Conservation (phyloP, 495 filamentous ascomycete species). For the Jackrogersella minutella region DNA sequence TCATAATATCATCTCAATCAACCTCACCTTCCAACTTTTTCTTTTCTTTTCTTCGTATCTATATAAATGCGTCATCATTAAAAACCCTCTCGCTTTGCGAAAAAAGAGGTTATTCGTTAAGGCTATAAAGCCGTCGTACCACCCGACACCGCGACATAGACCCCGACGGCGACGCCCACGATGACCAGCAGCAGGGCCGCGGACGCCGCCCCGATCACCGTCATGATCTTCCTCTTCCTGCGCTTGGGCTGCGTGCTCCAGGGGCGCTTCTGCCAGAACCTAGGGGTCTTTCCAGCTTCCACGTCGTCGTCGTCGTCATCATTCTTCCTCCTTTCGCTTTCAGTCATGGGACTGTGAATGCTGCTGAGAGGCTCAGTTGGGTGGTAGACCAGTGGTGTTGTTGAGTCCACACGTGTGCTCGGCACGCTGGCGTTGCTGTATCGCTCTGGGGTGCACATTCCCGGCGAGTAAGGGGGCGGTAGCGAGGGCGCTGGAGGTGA, state of each 20-base stretch:
- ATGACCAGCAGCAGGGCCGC: conserved; percentile 25
- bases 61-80: neutral
- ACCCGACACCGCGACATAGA: conserved; percentile 28
- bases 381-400: conserved; percentile 22
- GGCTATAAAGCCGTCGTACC: conserved; percentile 17
- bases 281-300: conserved; percentile 2
- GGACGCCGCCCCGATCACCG: conserved; percentile 3
- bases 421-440: conserved; percentile 11
- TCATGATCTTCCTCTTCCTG: conserved; percentile 19
- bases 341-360: neutral
- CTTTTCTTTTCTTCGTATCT: neutral
- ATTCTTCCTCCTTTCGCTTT: conserved; percentile 2
- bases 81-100: neutral
- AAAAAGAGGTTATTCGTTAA: neutral
- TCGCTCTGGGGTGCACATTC: conserved; percentile 17
- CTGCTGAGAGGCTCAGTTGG: neutral
- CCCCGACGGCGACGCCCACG: conserved; percentile 30
- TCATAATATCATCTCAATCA: no score
- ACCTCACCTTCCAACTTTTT: conserved; percentile 25
- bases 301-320: neutral
- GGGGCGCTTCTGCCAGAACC: neutral
- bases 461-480: conserved; percentile 32
- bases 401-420: conserved; percentile 29
- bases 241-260: conserved; percentile 1
- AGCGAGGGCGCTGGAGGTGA: conserved; percentile 26